Evolutionary conservation across 2,329 filamentous ascomycete species (phyloP).

Genomic region (Talaromyces sp.): DNA sequence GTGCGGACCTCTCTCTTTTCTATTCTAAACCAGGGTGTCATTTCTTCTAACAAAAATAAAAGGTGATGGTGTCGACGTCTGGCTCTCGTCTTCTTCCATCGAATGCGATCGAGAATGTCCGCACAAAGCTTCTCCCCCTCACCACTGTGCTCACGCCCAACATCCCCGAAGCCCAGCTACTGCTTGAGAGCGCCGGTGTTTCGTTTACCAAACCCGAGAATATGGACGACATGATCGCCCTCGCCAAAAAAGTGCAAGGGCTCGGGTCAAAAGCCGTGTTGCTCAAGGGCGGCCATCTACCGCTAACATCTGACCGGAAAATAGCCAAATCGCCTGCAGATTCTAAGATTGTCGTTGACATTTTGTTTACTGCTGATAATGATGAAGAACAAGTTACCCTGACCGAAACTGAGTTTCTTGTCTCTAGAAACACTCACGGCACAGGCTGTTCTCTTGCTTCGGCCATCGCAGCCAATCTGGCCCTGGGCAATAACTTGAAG

Average conservation of each 20-base stretch:
- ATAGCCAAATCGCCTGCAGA: constrained; percentile 58
- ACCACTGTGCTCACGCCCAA: constrained; percentile 46
- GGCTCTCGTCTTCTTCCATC: constrained; percentile 44
- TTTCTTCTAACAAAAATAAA: constrained; percentile 13
- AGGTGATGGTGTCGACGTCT: constrained; percentile 76
- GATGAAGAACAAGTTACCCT: constrained; percentile 56
- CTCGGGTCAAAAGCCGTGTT: constrained; percentile 77
- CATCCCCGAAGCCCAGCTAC: constrained; percentile 44
- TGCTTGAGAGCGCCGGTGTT: constrained; percentile 38
- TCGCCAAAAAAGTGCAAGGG: constrained; percentile 62
- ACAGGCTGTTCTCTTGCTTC: constrained; percentile 92
- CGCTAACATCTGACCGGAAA: constrained; percentile 61
- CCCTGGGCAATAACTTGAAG: constrained; percentile 44
- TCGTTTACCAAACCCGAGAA: constrained; percentile 46
- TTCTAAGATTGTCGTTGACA: constrained; percentile 66
- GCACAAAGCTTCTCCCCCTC: constrained; percentile 38
- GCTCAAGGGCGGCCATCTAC: constrained; percentile 87
- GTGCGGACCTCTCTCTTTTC: constrained; percentile 45
- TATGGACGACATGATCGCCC: constrained; percentile 61
- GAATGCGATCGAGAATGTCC: constrained; percentile 37
- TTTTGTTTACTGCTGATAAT: constrained; percentile 50
- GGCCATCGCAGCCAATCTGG: constrained; percentile 61
- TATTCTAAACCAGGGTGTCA: not conserved
- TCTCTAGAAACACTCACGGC: constrained; percentile 80
- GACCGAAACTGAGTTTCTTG: constrained; percentile 67